Base-by-base conservation (phyloP, 106 monocot genomes). In the Allium fistulosum region DNA sequence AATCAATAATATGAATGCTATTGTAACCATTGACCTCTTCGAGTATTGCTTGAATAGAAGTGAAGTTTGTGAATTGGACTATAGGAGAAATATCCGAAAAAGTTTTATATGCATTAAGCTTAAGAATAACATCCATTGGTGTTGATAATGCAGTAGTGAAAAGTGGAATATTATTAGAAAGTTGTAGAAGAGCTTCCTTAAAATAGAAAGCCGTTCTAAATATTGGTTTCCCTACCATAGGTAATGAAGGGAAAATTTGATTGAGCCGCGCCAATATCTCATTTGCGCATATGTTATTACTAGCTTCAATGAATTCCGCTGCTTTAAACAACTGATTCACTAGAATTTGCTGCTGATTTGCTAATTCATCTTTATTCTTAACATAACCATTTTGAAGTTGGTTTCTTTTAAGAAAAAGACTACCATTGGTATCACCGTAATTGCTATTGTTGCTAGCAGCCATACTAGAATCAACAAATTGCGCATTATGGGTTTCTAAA, bases 221-320 rank as follows among this genome's bases (percentile, higher is more conserved):
- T 46, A 85, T 69, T 51, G 97, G 97, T 74, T 92, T 88, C 74
- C 97, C 97, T 17, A 65, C 9, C 15, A 66, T 52, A 22, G 66
- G 66, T 51, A 26, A 78, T 51, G 82, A 80, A 56, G 82, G 84
- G 74, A 92, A 86, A 71, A 79, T 83, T 26, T 93, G 97, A 99
- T 99, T 99, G 97, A 99, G 97, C 97, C 97, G 97, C 92, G 97
- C 92, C 97, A 97, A 99, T 99, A 99, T 99, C 97, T 69, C 90
- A 66, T 75, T 82, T 77, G 97, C 90, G 77, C 86, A 77, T 53
- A 71, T 66, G 74, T 60, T 68, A 68, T 92, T 85, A 18, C 97
- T 85, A 57, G 85, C 69, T 71, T 92, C 92, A 61, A 90, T 66
- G 14, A 87, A 72, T 82, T 89, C 81, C 1, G 97, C 97, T 17